Evolutionary conservation across 2,329 filamentous ascomycete species (phyloP).

Genomic region (Rasamsonia emersonii): DNA sequence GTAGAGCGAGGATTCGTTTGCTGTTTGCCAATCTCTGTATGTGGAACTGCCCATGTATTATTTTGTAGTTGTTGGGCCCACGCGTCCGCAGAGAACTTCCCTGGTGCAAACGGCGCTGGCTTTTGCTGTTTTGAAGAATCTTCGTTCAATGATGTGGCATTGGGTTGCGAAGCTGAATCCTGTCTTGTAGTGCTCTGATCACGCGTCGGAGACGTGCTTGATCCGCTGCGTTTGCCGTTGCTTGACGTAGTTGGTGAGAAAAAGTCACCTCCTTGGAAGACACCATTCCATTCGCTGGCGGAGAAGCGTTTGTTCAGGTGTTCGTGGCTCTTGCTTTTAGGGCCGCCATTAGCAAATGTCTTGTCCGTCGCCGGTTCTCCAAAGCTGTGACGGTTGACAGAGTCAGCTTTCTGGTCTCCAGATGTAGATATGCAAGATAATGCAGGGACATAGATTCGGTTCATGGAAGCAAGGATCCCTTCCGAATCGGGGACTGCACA

Average conservation of each 20-base stretch:
- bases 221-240: slow-evolving; percentile 13
- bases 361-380: slow-evolving; percentile 10
- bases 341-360: slow-evolving; percentile 11
- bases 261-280: slow-evolving; percentile 27
- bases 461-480: slow-evolving; percentile 1
- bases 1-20: slow-evolving; percentile 18
- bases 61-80: slow-evolving; percentile 31
- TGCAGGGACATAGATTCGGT: background rate
- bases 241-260: slow-evolving; percentile 24
- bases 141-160: slow-evolving; percentile 10
- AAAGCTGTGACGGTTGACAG: slow-evolving; percentile 5
- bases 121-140: slow-evolving; percentile 16
- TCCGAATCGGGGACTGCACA: too few species aligned
- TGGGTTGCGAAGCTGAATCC: slow-evolving; percentile 10
- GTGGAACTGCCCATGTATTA: slow-evolving; percentile 24
- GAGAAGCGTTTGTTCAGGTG: slow-evolving; percentile 32
- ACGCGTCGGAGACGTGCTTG: slow-evolving; percentile 11
- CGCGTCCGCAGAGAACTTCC: slow-evolving; percentile 30
- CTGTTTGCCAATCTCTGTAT: slow-evolving; percentile 17
- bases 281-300: slow-evolving; percentile 32
- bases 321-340: slow-evolving; percentile 27
- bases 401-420: slow-evolving; percentile 2
- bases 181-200: slow-evolving; percentile 10
- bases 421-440: too few species aligned
- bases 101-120: slow-evolving; percentile 25